Evolutionary conservation across 176 grass and related monocot species (phyloP).

Genomic region (Bolboschoenus planiculmis): DNA sequence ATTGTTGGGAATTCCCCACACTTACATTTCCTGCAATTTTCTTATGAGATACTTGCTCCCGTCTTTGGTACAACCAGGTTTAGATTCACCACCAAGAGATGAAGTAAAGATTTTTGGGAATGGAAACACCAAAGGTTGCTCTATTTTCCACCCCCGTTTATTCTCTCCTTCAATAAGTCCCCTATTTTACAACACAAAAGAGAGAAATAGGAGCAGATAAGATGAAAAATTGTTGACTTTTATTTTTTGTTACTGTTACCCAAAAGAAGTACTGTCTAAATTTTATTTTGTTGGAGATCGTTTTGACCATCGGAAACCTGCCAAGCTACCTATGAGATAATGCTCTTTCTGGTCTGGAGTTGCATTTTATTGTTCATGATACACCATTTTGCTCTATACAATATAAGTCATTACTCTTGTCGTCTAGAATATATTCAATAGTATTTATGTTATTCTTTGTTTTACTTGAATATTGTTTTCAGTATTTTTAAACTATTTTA

Average conservation of each 20-base stretch:
- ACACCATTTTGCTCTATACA: not conserved
- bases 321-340: too few relatives aligned
- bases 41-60: constrained; percentile 80
- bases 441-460: not conserved
- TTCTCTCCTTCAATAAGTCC: not conserved
- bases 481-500: not conserved
- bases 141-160: not conserved
- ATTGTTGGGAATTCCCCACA: constrained; percentile 72
- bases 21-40: constrained; percentile 85
- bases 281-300: too few relatives aligned
- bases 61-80: constrained; percentile 70
- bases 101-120: constrained; percentile 69
- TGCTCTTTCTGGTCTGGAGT: too few relatives aligned
- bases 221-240: not conserved
- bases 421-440: not conserved
- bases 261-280: too few relatives aligned
- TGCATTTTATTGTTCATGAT: not conserved
- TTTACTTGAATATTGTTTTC: not conserved
- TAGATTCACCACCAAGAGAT: constrained; percentile 74
- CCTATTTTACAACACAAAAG: not conserved
- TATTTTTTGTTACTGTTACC: too few relatives aligned
- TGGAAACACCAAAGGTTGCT: constrained; percentile 69
- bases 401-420: not conserved
- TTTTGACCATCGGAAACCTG: too few relatives aligned
- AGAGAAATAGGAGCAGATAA: not conserved